These are phyloP conservation scores for Ruellia speciosa DNA, from an alignment of 305 asterid species.

Conservation along the genomic window DNA sequence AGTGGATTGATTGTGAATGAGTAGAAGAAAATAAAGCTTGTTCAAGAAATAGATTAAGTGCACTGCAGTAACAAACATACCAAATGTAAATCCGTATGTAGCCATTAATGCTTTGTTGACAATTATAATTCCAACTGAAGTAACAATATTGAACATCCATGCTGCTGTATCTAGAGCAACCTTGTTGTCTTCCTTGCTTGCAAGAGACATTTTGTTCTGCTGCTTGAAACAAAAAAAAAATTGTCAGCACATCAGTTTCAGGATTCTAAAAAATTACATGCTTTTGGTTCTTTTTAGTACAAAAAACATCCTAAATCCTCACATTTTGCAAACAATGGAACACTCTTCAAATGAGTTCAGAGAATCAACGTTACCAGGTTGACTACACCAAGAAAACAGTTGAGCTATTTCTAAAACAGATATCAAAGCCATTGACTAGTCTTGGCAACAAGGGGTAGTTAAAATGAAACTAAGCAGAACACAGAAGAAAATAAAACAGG, in stretches of 20 bases:
- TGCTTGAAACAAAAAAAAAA: constrained; percentile 5
- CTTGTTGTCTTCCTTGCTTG: constrained; percentile 52
- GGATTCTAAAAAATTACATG: not conserved
- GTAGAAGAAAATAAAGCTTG: not conserved
- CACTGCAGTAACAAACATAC: constrained; percentile 29
- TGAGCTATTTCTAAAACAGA: too few relatives aligned
- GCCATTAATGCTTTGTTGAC: constrained; percentile 76
- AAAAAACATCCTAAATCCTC: too few relatives aligned
- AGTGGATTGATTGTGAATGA: constrained; percentile 1
- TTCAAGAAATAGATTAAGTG: not conserved
- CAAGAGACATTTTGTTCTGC: constrained; percentile 33
- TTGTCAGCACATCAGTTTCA: constrained; percentile 14
- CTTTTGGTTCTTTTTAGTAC: too few relatives aligned
- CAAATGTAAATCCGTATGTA: constrained; percentile 62
- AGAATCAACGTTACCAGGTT: not conserved
- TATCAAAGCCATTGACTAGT: too few relatives aligned
- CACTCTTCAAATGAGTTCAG: not conserved
- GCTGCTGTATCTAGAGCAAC: constrained; percentile 49
- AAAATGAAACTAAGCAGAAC: not conserved
- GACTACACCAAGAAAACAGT: not conserved
- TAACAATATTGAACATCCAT: constrained; percentile 66
- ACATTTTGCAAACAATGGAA: too few relatives aligned
- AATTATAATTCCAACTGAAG: constrained; percentile 72
- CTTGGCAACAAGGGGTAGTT: too few relatives aligned
- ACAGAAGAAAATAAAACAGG: not conserved